Evolutionary conservation across 1,284 basidiomycete genomes (phyloP), one percentile per base, ranked within the genome.

Genomic region (Pyrrhoderma noxium): DNA sequence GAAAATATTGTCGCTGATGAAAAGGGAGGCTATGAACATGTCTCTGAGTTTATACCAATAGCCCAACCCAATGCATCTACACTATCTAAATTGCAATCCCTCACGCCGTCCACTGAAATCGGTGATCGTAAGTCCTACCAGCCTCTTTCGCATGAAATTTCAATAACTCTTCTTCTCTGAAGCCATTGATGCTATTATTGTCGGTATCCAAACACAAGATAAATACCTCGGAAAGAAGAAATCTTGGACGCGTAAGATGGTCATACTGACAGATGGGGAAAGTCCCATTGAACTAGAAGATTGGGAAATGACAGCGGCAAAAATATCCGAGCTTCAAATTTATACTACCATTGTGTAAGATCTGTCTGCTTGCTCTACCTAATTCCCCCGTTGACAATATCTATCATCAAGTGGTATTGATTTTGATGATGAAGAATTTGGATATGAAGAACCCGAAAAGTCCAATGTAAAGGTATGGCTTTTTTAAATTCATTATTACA

Each of bases 131-230:
- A 60, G 86, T 66, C 14, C n/a, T 5, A 5, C 40, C 3, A 69
- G 59, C 56, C 62, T 64, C 68, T 53, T 57, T 65, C 56, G 2
- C 21, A 19, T 3, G 34, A 21, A 18, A 25, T 49, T 27, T 47
- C n/a, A 21, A 31, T 18, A 37, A 19, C 22, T 18, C 44, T 37
- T 44, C 16, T 48, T 52, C 35, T 13, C 27, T 52, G n/a, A n/a
- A 95, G 92, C 93, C 2, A 75, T 96, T 45, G 90, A 93, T 58
- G 92, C 85, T 1, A 67, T 96, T 36, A 85, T 95, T 56, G 91
- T 94, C 9, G 89, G 77, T 1, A 77, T 93, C 48, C 83, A 93
- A 64, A 85, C 89, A 11, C 81, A 92, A 65, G 70, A 77, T 49
- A 58, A 65, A 11, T 76, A 82, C 60, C 71, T 90, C 13, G 70